Base-by-base conservation (phyloP, 495 filamentous ascomycete genomes). In the Podospora bellae-mahoneyi region DNA sequence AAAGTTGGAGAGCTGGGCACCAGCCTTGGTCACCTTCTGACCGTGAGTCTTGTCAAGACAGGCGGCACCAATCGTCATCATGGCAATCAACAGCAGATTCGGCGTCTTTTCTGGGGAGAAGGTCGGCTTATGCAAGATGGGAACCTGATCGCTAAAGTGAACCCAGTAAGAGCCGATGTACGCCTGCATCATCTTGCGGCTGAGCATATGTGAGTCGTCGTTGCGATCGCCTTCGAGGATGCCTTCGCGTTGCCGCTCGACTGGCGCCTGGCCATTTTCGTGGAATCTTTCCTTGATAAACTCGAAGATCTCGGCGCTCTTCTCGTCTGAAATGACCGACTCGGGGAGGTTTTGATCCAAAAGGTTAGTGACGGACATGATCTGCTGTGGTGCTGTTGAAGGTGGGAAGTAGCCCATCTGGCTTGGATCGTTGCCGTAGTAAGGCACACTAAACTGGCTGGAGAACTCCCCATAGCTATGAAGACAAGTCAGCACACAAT, bases 121-220 rank as follows among this genome's bases (percentile, higher is more conserved):
- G 0, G 94, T 98, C 27, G 95, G 93, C 70, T 92, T 90, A 74
- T 99, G 95, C 55, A 99, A 83, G 64, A 99, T 96, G 5, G 95
- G 95, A 68, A 99, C 83, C 74, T 99, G 95, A 64, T 93, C 88
- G 78, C 96, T 96, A 71, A 97, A 96, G 76, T 97, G 92, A 63
- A 89, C 83, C 95, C 95, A 99, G 77, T 92, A 99, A 16, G 93
- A 95, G 4, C 88, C 86, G 73, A 98, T 93, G 76, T 97, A 99
- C 9, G 88, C 88, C 79, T 97, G 92, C 91, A 99, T 96, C 90
- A 95, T 97, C 73, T 88, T 89, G 66, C 93, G 80, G 72, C 94
- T 96, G 67, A 97, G 79, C 73, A 96, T 89, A 75, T 97, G 94
- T 30, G 71, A 77, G 57, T 84, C 88, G 28, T 89, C 85, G 67